phyloP scores from a whole-genome alignment of 2,329 filamentous ascomycete genomes.

The Arthrobotrys musiformis region DNA sequence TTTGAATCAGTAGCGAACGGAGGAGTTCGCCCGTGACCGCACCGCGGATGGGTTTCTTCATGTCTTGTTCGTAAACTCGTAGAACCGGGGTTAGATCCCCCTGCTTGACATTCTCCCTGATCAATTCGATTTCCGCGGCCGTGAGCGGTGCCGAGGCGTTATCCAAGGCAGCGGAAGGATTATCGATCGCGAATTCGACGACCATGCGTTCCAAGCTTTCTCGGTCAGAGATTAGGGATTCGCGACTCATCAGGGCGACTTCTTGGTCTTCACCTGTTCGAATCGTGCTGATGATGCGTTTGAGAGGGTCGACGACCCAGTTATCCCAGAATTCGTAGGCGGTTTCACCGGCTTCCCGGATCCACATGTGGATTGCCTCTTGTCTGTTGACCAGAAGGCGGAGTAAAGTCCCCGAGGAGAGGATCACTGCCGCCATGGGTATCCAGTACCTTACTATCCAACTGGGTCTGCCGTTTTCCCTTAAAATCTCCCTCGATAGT shows the following conservation, averaged over 20 bases:
- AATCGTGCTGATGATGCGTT: constrained; percentile 88
- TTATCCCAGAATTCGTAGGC: constrained; percentile 92
- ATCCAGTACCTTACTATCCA: constrained; percentile 87
- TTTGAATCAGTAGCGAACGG: constrained; percentile 89
- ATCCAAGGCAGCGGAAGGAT: constrained; percentile 70
- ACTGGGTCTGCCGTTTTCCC: constrained; percentile 74
- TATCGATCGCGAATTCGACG: constrained; percentile 90
- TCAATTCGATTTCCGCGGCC: constrained; percentile 76
- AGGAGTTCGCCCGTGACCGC: constrained; percentile 87
- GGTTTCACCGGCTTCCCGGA: constrained; percentile 80
- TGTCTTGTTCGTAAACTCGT: constrained; percentile 87
- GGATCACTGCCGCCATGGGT: constrained; percentile 74
- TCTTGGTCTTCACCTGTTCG: constrained; percentile 91
- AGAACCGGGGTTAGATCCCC: constrained; percentile 93
- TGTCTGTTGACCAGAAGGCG: constrained; percentile 78
- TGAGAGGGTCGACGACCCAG: constrained; percentile 88
- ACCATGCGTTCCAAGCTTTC: constrained; percentile 97
- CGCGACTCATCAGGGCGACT: constrained; percentile 94
- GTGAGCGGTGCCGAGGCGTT: constrained; percentile 68
- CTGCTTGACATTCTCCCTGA: constrained; percentile 83
- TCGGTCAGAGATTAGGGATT: constrained; percentile 87
- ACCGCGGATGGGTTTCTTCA: constrained; percentile 82
- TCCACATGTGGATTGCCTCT: constrained; percentile 82
- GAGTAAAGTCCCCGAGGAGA: constrained; percentile 88
- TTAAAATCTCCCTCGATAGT: constrained; percentile 35